Evolutionary conservation across 805 yeast genomes (phyloP).

Genomic region (Teunomyces aglyptinius): DNA sequence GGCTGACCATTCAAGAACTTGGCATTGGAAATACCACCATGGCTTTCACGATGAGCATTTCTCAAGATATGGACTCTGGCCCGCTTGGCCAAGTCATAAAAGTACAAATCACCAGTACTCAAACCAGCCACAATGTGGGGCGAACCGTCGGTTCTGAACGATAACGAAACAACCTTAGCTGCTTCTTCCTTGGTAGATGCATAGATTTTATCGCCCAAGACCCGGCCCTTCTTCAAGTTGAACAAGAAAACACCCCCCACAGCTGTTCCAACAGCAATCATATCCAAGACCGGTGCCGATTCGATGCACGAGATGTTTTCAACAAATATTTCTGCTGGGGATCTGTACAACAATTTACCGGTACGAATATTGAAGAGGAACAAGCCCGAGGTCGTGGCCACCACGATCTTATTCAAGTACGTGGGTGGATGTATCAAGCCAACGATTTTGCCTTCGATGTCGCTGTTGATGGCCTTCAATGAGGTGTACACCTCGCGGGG

Average conservation of each 20-base stretch:
- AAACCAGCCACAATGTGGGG: constrained; percentile 81
- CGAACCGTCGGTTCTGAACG: constrained; percentile 90
- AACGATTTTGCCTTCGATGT: constrained; percentile 69
- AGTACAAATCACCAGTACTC: constrained; percentile 75
- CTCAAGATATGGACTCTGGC: constrained; percentile 74
- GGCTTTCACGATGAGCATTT: constrained; percentile 65
- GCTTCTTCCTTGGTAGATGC: constrained; percentile 40
- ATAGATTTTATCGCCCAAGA: constrained; percentile 48
- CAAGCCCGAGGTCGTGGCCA: constrained; percentile 68
- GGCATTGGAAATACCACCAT: constrained; percentile 76
- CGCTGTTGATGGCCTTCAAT: constrained; percentile 47
- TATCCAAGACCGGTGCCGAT: constrained; percentile 83
- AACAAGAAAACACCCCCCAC: constrained; percentile 64
- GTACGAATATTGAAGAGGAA: constrained; percentile 73
- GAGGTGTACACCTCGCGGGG: constrained; percentile 69
- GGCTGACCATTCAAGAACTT: constrained; percentile 89
- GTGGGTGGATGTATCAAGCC: constrained; percentile 83
- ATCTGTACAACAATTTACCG: constrained; percentile 64
- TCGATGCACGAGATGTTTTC: constrained; percentile 65
- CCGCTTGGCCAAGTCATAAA: constrained; percentile 74
- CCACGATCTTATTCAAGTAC: constrained; percentile 81
- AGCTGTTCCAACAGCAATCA: constrained; percentile 72
- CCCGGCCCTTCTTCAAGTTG: constrained; percentile 64
- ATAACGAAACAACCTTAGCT: constrained; percentile 54
- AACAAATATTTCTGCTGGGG: constrained; percentile 44